These are phyloP conservation scores for Candida neerlandica DNA, from an alignment of 1,139 yeast genomes.

Conservation along the genomic window DNA sequence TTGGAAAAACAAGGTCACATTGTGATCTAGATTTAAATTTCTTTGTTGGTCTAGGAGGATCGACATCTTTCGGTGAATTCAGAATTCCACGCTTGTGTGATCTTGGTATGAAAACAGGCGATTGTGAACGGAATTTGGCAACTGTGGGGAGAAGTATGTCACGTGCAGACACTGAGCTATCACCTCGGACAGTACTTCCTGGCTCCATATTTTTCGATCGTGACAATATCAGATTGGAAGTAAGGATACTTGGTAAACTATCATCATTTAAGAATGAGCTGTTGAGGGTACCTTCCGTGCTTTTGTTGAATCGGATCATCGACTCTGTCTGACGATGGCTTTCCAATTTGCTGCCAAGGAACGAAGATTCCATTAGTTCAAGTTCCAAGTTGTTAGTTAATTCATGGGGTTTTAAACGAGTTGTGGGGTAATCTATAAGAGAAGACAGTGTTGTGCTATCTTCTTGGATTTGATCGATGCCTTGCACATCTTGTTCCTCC, in stretches of 20 bases:
- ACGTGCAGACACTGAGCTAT: not conserved
- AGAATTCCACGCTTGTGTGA: not conserved
- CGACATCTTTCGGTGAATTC: not conserved
- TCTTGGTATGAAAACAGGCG: not conserved
- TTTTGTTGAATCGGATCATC: not conserved
- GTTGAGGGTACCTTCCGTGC: not conserved
- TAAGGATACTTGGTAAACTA: constrained; percentile 5
- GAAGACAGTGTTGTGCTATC: not conserved
- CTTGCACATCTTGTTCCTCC: not conserved
- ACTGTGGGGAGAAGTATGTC: not conserved
- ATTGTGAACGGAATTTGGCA: not conserved
- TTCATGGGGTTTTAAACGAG: constrained; percentile 13
- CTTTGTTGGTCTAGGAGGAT: constrained; percentile 8
- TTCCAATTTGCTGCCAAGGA: not conserved
- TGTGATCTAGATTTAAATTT: constrained; percentile 16
- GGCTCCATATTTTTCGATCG: constrained; percentile 4
- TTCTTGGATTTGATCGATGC: not conserved
- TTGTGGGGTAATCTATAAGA: constrained; percentile 12
- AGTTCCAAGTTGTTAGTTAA: constrained; percentile 16
- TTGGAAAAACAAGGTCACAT: constrained; percentile 18
- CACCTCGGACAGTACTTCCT: not conserved
- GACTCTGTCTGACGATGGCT: not conserved
- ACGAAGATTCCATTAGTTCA: constrained; percentile 12
- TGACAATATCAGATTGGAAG: constrained; percentile 7
- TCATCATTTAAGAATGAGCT: constrained; percentile 1